Base-by-base conservation (phyloP, 1,139 yeast species). In the Zygosaccharomyces sapae region DNA sequence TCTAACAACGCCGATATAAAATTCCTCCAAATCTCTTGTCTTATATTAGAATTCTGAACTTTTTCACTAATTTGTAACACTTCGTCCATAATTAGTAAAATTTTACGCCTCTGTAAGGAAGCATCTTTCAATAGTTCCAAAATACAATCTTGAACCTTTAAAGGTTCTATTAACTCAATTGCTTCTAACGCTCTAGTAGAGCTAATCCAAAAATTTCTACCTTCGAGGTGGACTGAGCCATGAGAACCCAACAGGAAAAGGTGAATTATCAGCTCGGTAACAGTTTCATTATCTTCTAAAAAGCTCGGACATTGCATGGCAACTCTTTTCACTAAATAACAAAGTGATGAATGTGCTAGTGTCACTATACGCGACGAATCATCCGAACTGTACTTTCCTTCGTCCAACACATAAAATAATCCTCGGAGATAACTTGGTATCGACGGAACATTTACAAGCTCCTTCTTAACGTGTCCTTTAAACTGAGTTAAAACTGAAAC, bases 251-350 rank as follows among this genome's bases (percentile, higher is more conserved):
- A 53, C 44, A 43, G 30, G 33, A 56, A 44, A 25, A 57, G 51
- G 43, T 53, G 51, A 25, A 33, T 41, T 12, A 56, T 49, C 33
- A 62, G 36, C 18, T 49, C 51, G 3, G 33, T 29, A 8, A 51
- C 48, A 5, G 54, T 49, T 6, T 53, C 43, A 2, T 38, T 42
- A 1, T 69, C 69, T 46, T 71, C 71, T 39, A 89, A 70, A 1
- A 76, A 70, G 1, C 74, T 72, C 0, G 80, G 73, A 54, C 85
- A 83, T 67, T 87, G 96, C 65, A 83, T 79, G 44, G 86, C 80
- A 2, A 86, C 80, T 16, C 96, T 72, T 57, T 86, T 86, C 27
- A 86, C 78, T 41, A 88, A 68, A 61, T 88, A 92, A 50, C 90
- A 84, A 8, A 86, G 66, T 9, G 88, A 76, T 10, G 87, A 80